Evolutionary conservation across 225 moss, liverwort and hornwort genomes (phyloP), one percentile per base, ranked within the genome.

Genomic region (Marchantia paleacea): DNA sequence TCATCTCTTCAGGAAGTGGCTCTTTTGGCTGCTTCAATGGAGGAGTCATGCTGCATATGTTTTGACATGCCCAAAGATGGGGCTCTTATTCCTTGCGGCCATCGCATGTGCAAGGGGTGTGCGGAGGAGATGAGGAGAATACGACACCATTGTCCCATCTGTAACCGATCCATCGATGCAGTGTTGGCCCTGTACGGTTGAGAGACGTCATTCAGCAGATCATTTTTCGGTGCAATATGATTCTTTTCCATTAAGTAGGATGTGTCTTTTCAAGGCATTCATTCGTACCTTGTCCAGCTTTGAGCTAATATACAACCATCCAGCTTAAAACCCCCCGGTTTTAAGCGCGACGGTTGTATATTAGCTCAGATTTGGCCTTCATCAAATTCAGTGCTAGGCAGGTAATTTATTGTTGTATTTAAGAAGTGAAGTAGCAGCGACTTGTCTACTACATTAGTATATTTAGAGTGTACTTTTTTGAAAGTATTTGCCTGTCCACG

Each of bases 91-190:
- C 77, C 77, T 16, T 78, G 77, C 47, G 77, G 77, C 18, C 77
- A 78, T 50, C 63, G 77, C n/a, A 78, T 78, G 77, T 78, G 77
- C 77, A 78, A 62, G 77, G 77, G 77, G 22, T 78, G 77, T 78
- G 77, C 77, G 24, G 77, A 78, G 77, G 77, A 78, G 63, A 78
- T 78, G 77, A 60, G 39, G 49, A 62, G 62, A 25, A 78, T 78
- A 53, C 77, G 77, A 66, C 77, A 62, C 26, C 77, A 78, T 49
- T 78, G 77, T 78, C 77, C 77, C 19, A 64, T 78, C 62, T 78
- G 77, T 57, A 62, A 78, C 15, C 62, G 61, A 9, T 62, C 77
- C 63, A 78, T 64, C 22, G 77, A 78, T 30, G 77, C 77, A 78
- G 77, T 78, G 19, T 52, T 64, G 30, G 77, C 77, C 12, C 58